These are phyloP conservation scores for Claviceps pazoutovae DNA, from an alignment of 2,329 filamentous ascomycete species.

Conservation along the genomic window DNA sequence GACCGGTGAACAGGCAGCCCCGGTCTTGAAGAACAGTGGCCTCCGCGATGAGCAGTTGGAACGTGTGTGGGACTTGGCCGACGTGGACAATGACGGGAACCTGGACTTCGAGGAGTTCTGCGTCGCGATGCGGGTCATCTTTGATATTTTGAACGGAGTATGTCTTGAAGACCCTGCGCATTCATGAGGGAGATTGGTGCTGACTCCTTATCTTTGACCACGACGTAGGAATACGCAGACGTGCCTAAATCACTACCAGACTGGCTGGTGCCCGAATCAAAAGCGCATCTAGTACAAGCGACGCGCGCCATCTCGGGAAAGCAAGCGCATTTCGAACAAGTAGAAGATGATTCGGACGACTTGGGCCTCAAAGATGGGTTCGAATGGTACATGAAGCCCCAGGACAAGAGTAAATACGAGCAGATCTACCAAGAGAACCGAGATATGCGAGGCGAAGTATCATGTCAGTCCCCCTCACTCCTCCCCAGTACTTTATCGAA, in stretches of 20 bases:
- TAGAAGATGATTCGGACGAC: conserved; percentile 71
- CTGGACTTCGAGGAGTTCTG: conserved; percentile 99
- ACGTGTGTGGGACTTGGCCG: conserved; percentile 89
- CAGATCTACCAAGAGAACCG: conserved; percentile 92
- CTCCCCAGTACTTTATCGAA: too few species aligned
- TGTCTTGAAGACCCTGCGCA: background rate
- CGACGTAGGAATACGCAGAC: conserved; percentile 63
- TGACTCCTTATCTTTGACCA: background rate
- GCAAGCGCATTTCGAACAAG: conserved; percentile 69
- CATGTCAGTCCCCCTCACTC: conserved; percentile 39
- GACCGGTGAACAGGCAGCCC: conserved; percentile 47
- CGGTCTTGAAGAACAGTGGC: conserved; percentile 50
- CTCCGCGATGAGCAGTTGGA: conserved; percentile 69
- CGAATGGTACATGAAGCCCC: conserved; percentile 97
- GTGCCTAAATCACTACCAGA: conserved; percentile 80
- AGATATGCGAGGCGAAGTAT: conserved; percentile 71
- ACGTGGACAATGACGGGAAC: conserved; percentile 94
- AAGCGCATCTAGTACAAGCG: conserved; percentile 79
- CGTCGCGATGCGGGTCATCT: conserved; percentile 95
- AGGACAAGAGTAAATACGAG: conserved; percentile 87
- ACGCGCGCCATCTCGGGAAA: conserved; percentile 65
- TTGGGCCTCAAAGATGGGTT: conserved; percentile 88
- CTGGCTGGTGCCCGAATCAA: conserved; percentile 94
- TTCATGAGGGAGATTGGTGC: background rate
- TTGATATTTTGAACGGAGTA: conserved; percentile 92